Percentiles rank a stretch among this genome's conserved stretches.
phyloP scores from a whole-genome alignment of 2,329 filamentous ascomycete species.

The Talaromyces sp. region DNA sequence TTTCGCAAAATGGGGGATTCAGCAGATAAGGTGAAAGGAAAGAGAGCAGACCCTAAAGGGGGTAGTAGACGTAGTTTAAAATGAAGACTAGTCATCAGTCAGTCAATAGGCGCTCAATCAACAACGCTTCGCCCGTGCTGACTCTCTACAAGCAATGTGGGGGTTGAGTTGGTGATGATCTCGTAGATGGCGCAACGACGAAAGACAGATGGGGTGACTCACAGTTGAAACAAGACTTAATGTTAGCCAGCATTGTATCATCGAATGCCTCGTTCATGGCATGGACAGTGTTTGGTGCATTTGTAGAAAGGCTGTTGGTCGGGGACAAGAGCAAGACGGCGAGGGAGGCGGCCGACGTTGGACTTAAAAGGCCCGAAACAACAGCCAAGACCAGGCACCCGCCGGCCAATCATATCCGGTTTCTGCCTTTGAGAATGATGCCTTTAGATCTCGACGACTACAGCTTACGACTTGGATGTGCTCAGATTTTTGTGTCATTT shows the following conservation, averaged over 20 bases:
- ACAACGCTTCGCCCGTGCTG: neutral
- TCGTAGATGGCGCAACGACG: slow-evolving; percentile 11
- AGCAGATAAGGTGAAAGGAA: neutral
- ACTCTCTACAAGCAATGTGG: slow-evolving; percentile 22
- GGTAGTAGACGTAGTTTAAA: slow-evolving; percentile 10
- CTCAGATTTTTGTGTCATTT: neutral
- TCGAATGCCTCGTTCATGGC: slow-evolving; percentile 18
- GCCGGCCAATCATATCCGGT: slow-evolving; percentile 6
- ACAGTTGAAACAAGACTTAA: slow-evolving; percentile 28
- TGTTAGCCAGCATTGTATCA: slow-evolving; percentile 33
- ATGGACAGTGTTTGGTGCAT: slow-evolving; percentile 19
- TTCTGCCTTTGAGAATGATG: neutral
- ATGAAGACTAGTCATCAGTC: slow-evolving; percentile 8
- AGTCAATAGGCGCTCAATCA: neutral
- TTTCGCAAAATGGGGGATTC: neutral
- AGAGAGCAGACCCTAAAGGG: slow-evolving; percentile 14
- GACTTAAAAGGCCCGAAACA: neutral
- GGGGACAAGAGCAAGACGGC: neutral
- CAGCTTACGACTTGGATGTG: neutral
- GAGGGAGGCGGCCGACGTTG: neutral
- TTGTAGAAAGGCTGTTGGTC: slow-evolving; percentile 9
- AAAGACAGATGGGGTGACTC: slow-evolving; percentile 20
- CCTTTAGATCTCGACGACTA: neutral
- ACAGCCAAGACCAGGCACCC: neutral
- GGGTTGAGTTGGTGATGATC: slow-evolving; percentile 24